Conservation (phyloP, 1,139 yeast species). For the Scheffersomyces cryptocercus region DNA sequence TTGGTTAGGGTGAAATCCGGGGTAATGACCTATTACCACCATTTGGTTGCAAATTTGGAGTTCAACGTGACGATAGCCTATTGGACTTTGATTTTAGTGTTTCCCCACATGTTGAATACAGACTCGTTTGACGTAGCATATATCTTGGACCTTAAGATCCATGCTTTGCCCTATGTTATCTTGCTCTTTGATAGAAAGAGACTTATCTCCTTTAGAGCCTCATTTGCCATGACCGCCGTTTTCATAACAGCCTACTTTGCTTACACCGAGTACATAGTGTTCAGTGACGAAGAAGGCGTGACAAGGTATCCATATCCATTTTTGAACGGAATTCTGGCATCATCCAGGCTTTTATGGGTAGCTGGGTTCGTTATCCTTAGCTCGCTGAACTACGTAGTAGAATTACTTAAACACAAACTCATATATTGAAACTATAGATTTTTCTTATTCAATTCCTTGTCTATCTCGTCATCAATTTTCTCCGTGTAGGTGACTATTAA, state of each 20-base stretch:
- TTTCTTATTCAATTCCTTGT: conserved; percentile 10
- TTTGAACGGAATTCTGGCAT: conserved; percentile 9
- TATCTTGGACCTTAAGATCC: conserved; percentile 22
- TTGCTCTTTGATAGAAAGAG: conserved; percentile 7
- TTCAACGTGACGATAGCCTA: conserved; percentile 23
- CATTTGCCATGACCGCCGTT: conserved; percentile 2
- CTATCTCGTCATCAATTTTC: conserved; percentile 12
- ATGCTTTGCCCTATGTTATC: conserved; percentile 22
- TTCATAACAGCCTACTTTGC: conserved; percentile 6
- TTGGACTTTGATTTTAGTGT: conserved; percentile 20
- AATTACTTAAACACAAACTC: background rate
- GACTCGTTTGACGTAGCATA: conserved; percentile 19
- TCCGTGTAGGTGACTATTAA: conserved; percentile 20
- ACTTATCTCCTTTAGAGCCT: conserved; percentile 1
- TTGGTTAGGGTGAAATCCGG: conserved; percentile 2
- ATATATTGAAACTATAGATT: conserved; percentile 1
- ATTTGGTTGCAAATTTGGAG: conserved; percentile 19
- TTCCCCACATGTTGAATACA: conserved; percentile 20
- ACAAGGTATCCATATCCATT: conserved; percentile 22
- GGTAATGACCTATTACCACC: conserved; percentile 7
- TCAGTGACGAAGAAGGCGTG: conserved; percentile 7
- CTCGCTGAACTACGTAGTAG: background rate
- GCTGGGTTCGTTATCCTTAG: background rate
- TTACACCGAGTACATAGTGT: conserved; percentile 8
- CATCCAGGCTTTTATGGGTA: conserved; percentile 11